These are phyloP conservation scores for Vigna radiata DNA, from an alignment of 306 rosid species.

Conservation along the genomic window DNA sequence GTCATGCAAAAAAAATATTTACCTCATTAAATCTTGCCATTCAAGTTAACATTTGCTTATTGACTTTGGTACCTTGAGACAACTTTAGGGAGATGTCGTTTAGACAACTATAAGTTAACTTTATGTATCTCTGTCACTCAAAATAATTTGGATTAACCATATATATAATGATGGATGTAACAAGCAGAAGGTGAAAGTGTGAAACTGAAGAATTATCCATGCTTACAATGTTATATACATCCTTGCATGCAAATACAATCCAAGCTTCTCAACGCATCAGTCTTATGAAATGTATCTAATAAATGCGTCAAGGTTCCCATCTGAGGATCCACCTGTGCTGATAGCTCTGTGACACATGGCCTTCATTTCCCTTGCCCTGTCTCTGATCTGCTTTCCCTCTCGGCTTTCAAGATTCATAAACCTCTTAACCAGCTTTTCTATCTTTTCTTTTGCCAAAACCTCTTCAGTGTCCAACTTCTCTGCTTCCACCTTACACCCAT, in stretches of 20 bases:
- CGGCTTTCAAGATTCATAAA: constrained; percentile 49
- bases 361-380: constrained; percentile 49
- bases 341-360: constrained; percentile 50
- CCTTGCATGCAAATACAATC: neutral
- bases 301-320: constrained; percentile 54
- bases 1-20: too few species aligned
- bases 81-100: neutral
- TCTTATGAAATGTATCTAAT: constrained; percentile 44
- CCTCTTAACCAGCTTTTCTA: constrained; percentile 37
- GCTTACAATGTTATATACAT: constrained; percentile 8
- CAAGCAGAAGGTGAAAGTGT: too few species aligned
- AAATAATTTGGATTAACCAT: too few species aligned
- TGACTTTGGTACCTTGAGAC: neutral
- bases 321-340: constrained; percentile 55
- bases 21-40: neutral
- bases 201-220: too few species aligned
- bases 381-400: constrained; percentile 50
- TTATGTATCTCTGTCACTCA: too few species aligned
- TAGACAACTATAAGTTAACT: too few species aligned
- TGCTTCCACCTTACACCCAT: constrained; percentile 45
- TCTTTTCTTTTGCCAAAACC: constrained; percentile 39
- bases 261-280: constrained; percentile 3
- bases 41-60: neutral
- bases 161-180: too few species aligned
- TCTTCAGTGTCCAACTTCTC: constrained; percentile 34